Conservation (phyloP, 352 stramenopile genomes). For the Chrysophaeum taylorii region DNA sequence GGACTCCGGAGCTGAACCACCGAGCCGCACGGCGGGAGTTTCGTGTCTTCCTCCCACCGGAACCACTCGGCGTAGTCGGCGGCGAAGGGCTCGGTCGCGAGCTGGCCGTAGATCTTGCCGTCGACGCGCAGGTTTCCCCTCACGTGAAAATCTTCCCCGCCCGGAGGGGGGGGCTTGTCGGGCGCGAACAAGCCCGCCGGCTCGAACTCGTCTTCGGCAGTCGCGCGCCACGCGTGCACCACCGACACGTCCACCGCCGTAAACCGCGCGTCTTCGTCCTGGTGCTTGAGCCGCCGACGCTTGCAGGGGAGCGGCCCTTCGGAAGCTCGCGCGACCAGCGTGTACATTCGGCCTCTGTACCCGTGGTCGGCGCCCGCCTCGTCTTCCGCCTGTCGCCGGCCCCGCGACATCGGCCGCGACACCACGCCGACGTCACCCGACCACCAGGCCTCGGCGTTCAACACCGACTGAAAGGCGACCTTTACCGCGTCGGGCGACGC, state of each 20-base stretch:
- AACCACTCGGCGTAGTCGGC: slow-evolving; percentile 27
- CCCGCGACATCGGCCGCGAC: background rate
- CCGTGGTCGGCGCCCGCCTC: background rate
- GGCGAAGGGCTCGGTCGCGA: slow-evolving; percentile 14
- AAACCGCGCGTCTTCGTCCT: too few relatives aligned
- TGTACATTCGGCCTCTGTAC: background rate
- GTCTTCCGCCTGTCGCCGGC: background rate
- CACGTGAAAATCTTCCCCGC: slow-evolving; percentile 8
- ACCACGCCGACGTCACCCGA: background rate
- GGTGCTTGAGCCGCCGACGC: too few relatives aligned
- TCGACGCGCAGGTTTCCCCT: slow-evolving; percentile 15
- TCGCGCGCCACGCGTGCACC: too few relatives aligned
- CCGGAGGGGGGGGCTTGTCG: too few relatives aligned
- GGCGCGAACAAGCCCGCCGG: too few relatives aligned
- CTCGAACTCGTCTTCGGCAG: too few relatives aligned
- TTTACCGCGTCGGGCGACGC: too few relatives aligned
- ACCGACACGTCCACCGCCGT: too few relatives aligned
- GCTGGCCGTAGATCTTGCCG: slow-evolving; percentile 19
- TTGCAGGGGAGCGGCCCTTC: too few relatives aligned
- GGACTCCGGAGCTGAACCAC: slow-evolving; percentile 15
- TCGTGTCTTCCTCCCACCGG: background rate
- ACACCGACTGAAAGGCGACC: background rate
- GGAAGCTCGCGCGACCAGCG: background rate
- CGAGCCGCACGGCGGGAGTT: slow-evolving; percentile 10
- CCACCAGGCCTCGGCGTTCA: slow-evolving; percentile 2